Evolutionary conservation across 768 basidiomycete species (phyloP), one percentile per base, ranked within the genome.

Genomic region (Suillus subalutaceus): DNA sequence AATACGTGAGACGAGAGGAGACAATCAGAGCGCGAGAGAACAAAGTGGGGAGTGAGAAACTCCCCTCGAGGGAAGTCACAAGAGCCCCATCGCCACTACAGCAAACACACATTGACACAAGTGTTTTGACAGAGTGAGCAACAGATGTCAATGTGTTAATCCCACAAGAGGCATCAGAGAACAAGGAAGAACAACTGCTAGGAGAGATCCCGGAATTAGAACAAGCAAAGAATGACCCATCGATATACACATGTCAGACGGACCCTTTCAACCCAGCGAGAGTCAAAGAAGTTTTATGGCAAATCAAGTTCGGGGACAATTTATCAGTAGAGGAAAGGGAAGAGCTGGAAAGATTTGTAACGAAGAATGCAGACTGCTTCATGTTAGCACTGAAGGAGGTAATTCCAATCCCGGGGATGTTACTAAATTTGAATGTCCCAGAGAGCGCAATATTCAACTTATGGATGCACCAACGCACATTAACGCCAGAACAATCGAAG

Each of bases 381-480:
- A 79, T 80, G 1, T 69, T 83, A 3, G 73, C 78, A 0, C 65
- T 84, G 10, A 73, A 74, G 30, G 80, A 85, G 63, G 82, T 84
- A 4, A 43, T 52, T 0, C 67, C 70, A 1, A 76, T 83, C 0
- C 56, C 35, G 0, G 43, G 55, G 1, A 41, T 23, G 7, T 6
- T 7, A 18, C n/a, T 58, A 4, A 60, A 67, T 12, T 50, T 67
- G 3, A 66, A 65, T 6, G 13, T 67, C 9, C 59, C 60, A 1
- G 23, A 26, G 0, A 52, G 61, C 4, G 16, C 32, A 7, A 55
- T 16, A 1, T 64, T 61, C 38, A 40, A 35, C 13, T 35, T 35
- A 20, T 4, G 41, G 12, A n/a, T 65, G 3, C 26, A 58, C 23
- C 67, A 67, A 12, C 7, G 18, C 2, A 38, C 44, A 4, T 13